phyloP scores from a whole-genome alignment of 2,329 filamentous ascomycete species.

The Rasamsonia emersonii region DNA sequence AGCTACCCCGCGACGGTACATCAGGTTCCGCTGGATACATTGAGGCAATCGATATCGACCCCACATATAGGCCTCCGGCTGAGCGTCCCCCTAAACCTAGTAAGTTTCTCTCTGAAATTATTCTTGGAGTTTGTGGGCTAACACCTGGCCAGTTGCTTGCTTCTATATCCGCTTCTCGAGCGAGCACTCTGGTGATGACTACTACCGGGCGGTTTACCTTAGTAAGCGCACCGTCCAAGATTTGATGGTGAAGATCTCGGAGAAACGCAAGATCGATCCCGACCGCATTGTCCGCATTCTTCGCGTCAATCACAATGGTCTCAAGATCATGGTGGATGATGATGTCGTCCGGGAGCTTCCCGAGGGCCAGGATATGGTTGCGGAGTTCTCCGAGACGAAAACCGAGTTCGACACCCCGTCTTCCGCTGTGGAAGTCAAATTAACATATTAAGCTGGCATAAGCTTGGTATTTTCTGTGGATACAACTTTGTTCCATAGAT shows the following conservation, averaged over 20 bases:
- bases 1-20: constrained; percentile 13
- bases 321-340: constrained; percentile 83
- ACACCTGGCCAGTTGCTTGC: constrained; percentile 59
- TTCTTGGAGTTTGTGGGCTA: constrained; percentile 17
- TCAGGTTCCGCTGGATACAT: constrained; percentile 66
- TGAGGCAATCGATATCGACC: constrained; percentile 84
- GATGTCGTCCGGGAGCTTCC: constrained; percentile 74
- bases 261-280: constrained; percentile 74
- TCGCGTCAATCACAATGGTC: constrained; percentile 62
- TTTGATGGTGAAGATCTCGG: constrained; percentile 61
- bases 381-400: constrained; percentile 57
- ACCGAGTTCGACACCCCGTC: constrained; percentile 19
- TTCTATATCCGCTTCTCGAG: constrained; percentile 65
- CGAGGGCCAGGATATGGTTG: constrained; percentile 84
- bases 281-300: constrained; percentile 62
- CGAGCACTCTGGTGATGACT: constrained; percentile 46
- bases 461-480: too few relatives aligned
- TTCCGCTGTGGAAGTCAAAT: constrained; percentile 40
- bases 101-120: constrained; percentile 34
- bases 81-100: constrained; percentile 61
- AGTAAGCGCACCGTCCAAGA: constrained; percentile 66
- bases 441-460: constrained; percentile 42
- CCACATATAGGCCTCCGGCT: constrained; percentile 68
- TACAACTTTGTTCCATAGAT: too few relatives aligned
- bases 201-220: constrained; percentile 80